phyloP scores from a whole-genome alignment of 257 asterid genomes.

The Scutellaria galericulata region DNA sequence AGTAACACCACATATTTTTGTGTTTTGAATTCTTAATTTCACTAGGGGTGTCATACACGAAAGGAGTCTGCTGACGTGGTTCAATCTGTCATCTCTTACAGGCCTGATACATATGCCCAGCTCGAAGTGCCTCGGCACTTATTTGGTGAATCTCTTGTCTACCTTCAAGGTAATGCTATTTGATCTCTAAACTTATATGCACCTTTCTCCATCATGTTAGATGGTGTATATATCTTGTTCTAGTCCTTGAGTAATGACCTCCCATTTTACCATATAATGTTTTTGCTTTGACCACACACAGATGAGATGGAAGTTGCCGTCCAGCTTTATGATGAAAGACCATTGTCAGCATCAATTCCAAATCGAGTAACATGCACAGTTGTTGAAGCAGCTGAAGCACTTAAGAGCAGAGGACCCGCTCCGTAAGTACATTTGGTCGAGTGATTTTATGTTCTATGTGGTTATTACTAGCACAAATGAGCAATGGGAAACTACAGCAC shows the following conservation, averaged over 20 bases:
- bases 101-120: constrained; percentile 68
- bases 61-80: constrained; percentile 22
- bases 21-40: constrained; percentile 23
- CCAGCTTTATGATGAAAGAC: constrained; percentile 71
- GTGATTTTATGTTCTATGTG: constrained; percentile 13
- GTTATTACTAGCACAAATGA: constrained; percentile 9
- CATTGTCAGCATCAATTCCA: constrained; percentile 87
- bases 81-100: constrained; percentile 43
- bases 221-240: constrained; percentile 3
- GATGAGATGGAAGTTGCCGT: constrained; percentile 80
- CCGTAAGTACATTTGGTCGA: constrained; percentile 64
- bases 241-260: constrained; percentile 4
- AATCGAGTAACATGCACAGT: constrained; percentile 76
- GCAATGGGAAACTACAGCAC: constrained; percentile 9
- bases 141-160: constrained; percentile 86
- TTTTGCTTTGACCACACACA: constrained; percentile 41
- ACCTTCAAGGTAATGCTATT: constrained; percentile 76
- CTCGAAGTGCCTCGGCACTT: constrained; percentile 80
- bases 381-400: constrained; percentile 70
- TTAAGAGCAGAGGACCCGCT: constrained; percentile 73
- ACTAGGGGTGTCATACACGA: constrained; percentile 23
- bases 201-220: constrained; percentile 15
- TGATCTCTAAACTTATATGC: constrained; percentile 14
- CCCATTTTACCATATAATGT: constrained; percentile 5
- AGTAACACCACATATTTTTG: constrained; percentile 44